Evolutionary conservation across 2,329 filamentous ascomycete species (phyloP).

Genomic region (Penicillium sumatraense): DNA sequence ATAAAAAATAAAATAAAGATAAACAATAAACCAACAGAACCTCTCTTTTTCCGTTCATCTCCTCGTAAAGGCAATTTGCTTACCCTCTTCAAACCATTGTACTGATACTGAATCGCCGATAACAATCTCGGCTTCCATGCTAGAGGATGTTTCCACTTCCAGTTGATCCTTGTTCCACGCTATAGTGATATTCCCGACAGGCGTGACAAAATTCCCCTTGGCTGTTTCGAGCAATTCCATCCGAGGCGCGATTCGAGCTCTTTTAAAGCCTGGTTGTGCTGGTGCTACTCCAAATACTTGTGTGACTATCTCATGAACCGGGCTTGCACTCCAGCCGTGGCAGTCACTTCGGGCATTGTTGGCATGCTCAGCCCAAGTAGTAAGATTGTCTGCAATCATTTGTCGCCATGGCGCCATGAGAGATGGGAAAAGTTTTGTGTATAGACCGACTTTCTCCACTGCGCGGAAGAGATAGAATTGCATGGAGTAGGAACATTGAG

Average conservation of each 20-base stretch:
- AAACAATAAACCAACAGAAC: too few species aligned
- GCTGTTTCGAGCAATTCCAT: slow-evolving; percentile 9
- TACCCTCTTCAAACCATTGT: background rate
- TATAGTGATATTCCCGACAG: slow-evolving; percentile 4
- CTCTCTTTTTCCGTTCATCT: background rate
- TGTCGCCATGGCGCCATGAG: slow-evolving; percentile 26
- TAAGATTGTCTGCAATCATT: slow-evolving; percentile 29
- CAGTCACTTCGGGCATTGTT: slow-evolving; percentile 29
- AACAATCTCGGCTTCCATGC: slow-evolving; percentile 11
- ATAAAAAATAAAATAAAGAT: background rate
- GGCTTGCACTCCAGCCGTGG: slow-evolving; percentile 29
- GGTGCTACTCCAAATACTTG: slow-evolving; percentile 15
- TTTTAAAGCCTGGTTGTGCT: slow-evolving; percentile 11
- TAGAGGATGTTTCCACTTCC: slow-evolving; percentile 7
- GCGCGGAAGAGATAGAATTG: slow-evolving; percentile 30
- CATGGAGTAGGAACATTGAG: slow-evolving; percentile 23
- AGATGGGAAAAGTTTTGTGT: slow-evolving; percentile 20
- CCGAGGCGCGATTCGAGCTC: slow-evolving; percentile 14
- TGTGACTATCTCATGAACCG: slow-evolving; percentile 27
- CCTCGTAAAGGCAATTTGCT: background rate
- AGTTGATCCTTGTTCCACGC: slow-evolving; percentile 8
- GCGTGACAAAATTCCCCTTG: slow-evolving; percentile 9
- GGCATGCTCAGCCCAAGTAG: slow-evolving; percentile 31
- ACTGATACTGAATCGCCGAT: slow-evolving; percentile 1
- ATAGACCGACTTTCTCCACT: slow-evolving; percentile 24